Conservation (phyloP, 176 grass and related monocot species). For the Triticum timopheevii region DNA sequence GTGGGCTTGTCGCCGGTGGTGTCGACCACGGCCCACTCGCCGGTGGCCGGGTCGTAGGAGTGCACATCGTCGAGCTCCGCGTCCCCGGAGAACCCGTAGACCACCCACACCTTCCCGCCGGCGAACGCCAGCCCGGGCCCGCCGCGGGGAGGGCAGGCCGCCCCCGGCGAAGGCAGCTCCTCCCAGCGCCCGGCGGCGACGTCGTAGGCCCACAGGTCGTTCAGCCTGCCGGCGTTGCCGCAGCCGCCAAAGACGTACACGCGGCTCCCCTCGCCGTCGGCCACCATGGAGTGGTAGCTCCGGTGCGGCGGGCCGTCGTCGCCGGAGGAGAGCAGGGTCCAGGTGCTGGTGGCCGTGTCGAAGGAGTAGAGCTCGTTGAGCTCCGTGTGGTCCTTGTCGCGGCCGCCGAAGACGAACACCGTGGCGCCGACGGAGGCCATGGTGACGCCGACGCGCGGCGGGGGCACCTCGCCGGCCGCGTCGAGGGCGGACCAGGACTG, state of each 20-base stretch:
- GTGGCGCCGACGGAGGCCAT: constrained; percentile 58
- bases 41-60: constrained; percentile 53
- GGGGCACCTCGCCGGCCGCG: constrained; percentile 56
- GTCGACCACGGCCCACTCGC: constrained; percentile 50
- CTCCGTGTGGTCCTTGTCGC: constrained; percentile 74
- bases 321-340: constrained; percentile 60
- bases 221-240: constrained; percentile 66
- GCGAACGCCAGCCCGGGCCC: constrained; percentile 48
- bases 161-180: constrained; percentile 47
- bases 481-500: constrained; percentile 60
- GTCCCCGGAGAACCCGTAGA: constrained; percentile 66
- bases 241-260: constrained; percentile 85
- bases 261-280: constrained; percentile 29
- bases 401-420: constrained; percentile 71
- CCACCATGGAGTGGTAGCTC: constrained; percentile 86
- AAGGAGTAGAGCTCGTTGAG: constrained; percentile 84
- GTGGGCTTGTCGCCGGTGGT: constrained; percentile 57
- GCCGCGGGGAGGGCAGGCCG: constrained; percentile 53
- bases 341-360: constrained; percentile 46
- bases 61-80: constrained; percentile 77
- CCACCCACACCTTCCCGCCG: constrained; percentile 75
- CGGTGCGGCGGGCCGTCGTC: constrained; percentile 55
- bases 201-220: constrained; percentile 78
- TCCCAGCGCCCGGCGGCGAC: constrained; percentile 35
- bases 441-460: constrained; percentile 79